These are phyloP conservation scores for Wallacemonas sp. DNA, from an alignment of 208 protist species.

Conservation along the genomic window DNA sequence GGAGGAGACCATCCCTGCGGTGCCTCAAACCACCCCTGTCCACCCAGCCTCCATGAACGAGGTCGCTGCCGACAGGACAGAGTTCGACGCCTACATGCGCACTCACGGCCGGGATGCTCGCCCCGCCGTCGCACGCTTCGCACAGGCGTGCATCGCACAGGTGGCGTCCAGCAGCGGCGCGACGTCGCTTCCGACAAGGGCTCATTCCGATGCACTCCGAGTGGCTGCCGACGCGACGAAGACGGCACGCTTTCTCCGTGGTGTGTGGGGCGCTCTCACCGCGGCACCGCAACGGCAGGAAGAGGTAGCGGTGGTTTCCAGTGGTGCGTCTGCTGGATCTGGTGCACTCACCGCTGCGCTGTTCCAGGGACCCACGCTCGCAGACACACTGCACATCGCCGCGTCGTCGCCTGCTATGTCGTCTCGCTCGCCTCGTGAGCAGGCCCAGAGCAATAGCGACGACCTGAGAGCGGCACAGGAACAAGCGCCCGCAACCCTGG, in stretches of 20 bases:
- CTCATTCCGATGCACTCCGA: background rate
- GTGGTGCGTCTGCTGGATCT: background rate
- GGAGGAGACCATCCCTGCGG: slow-evolving; percentile 2
- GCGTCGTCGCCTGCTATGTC: too few species aligned
- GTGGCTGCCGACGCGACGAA: background rate
- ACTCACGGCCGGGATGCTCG: background rate
- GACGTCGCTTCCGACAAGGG: background rate
- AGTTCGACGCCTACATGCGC: slow-evolving; percentile 30
- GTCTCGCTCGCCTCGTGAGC: too few species aligned
- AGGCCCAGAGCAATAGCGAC: too few species aligned
- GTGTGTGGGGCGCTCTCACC: too few species aligned
- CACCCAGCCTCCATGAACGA: slow-evolving; percentile 29
- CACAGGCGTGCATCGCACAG: slow-evolving; percentile 23
- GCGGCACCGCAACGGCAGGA: too few species aligned
- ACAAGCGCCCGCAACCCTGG: background rate
- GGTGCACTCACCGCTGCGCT: too few species aligned
- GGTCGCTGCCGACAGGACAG: slow-evolving; percentile 32
- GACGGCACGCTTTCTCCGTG: background rate
- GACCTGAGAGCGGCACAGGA: too few species aligned
- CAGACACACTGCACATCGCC: background rate
- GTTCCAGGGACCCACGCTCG: background rate
- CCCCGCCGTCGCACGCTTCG: background rate
- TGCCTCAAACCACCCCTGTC: slow-evolving; percentile 8
- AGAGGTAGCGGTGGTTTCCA: background rate
- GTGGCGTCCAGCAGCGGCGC: slow-evolving; percentile 1